Evolutionary conservation across 108 stramenopile species (phyloP).

Genomic region (Halocafeteria seosinensis): DNA sequence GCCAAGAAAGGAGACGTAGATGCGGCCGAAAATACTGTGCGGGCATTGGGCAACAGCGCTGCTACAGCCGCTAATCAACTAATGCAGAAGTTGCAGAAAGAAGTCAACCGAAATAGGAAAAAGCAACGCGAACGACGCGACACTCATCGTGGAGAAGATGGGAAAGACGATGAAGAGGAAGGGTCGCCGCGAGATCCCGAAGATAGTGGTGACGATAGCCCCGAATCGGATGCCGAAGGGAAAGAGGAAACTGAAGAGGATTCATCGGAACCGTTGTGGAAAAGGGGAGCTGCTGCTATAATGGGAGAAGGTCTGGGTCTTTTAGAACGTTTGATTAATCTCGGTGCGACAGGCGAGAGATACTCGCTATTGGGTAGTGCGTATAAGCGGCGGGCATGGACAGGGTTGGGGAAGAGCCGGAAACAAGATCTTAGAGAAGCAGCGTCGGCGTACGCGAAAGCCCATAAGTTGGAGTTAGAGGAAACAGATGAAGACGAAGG

Average conservation of each 20-base stretch:
- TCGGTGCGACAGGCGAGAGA: background rate
- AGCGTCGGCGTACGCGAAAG: background rate
- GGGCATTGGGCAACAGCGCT: too few relatives aligned
- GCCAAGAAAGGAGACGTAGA: background rate
- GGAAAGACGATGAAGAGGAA: background rate
- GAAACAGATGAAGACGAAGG: background rate
- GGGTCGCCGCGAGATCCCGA: too few relatives aligned
- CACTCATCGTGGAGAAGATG: background rate
- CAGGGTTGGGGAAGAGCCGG: background rate
- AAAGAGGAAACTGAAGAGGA: background rate
- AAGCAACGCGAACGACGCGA: background rate
- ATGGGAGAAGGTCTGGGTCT: background rate
- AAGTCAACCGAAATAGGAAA: background rate
- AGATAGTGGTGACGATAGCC: background rate
- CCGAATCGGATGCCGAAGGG: background rate
- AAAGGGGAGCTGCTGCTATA: background rate
- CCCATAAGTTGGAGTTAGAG: background rate
- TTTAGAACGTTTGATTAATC: background rate
- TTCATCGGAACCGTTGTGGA: background rate
- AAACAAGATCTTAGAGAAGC: background rate
- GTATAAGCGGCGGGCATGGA: conserved; percentile 2
- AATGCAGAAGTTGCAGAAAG: background rate
- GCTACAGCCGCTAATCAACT: background rate
- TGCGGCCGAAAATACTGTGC: background rate
- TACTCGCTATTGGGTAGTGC: background rate